A percentile compares a stretch with the other conserved stretches of the same genome.
phyloP scores from a whole-genome alignment of 495 filamentous ascomycete species.

The Neurospora sp. region DNA sequence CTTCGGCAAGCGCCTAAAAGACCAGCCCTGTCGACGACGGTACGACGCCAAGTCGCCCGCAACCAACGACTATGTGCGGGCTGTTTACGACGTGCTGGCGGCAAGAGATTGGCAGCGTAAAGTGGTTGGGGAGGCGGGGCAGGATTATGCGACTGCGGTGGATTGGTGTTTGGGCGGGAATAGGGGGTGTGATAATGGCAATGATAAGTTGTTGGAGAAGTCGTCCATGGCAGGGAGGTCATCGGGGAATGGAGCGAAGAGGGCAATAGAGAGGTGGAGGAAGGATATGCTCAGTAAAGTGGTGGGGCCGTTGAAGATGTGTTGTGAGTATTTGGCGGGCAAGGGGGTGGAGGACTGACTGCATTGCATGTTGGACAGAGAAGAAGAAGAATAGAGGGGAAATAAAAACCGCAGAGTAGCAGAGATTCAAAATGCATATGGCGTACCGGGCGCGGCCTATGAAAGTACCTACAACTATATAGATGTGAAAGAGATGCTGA shows the following conservation, averaged over 20 bases:
- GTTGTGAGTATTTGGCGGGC: neutral
- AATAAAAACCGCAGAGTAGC: too few relatives aligned
- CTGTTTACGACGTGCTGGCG: neutral
- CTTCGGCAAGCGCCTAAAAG: constrained; percentile 21
- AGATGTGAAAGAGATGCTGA: neutral
- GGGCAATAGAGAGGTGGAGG: neutral
- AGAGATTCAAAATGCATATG: too few relatives aligned
- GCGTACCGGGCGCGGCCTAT: neutral
- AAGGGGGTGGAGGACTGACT: neutral
- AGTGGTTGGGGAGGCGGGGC: constrained; percentile 24
- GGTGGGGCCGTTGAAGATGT: neutral
- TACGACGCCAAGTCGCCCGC: neutral
- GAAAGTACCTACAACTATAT: neutral
- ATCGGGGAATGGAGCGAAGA: neutral
- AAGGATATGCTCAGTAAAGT: neutral
- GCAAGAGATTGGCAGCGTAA: neutral
- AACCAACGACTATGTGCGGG: neutral
- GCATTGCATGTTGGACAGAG: too few relatives aligned
- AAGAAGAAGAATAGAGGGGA: too few relatives aligned
- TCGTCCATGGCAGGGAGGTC: neutral
- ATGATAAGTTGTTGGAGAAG: neutral
- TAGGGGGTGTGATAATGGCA: neutral
- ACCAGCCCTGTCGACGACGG: constrained; percentile 5
- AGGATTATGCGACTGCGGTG: constrained; percentile 24
- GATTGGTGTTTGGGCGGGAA: constrained; percentile 25